phyloP scores from a whole-genome alignment of 805 yeast genomes.

The Danielia reshetovae region DNA sequence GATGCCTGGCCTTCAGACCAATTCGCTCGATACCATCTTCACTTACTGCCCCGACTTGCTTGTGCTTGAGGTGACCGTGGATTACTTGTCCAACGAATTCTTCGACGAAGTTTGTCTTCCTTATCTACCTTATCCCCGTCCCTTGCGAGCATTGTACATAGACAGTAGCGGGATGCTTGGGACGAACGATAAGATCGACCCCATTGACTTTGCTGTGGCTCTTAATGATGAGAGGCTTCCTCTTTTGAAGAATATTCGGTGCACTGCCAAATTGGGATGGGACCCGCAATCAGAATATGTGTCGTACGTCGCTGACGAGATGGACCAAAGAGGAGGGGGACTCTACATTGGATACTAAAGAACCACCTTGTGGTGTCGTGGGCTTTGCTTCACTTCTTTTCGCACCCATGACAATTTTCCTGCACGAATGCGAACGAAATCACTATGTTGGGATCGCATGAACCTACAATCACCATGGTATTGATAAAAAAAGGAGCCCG shows the following conservation, averaged over 20 bases:
- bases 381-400: too few species aligned
- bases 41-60: conserved; percentile 70
- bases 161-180: conserved; percentile 88
- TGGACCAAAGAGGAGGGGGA: conserved; percentile 79
- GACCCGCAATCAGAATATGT: conserved; percentile 45
- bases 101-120: conserved; percentile 33
- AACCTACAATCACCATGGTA: neutral
- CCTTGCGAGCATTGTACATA: conserved; percentile 60
- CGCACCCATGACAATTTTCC: too few species aligned
- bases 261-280: conserved; percentile 87
- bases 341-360: conserved; percentile 49
- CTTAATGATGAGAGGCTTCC: conserved; percentile 77
- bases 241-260: conserved; percentile 52
- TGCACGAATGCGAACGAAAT: too few species aligned
- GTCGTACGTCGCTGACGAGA: conserved; percentile 52
- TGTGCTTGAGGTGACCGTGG: conserved; percentile 68
- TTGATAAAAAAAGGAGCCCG: conserved; percentile 8
- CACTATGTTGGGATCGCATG: too few species aligned
- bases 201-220: conserved; percentile 85
- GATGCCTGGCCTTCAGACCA: conserved; percentile 70
- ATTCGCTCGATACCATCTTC: conserved; percentile 71
- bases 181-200: conserved; percentile 75
- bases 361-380: too few species aligned
- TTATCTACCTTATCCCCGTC: conserved; percentile 29
- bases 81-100: conserved; percentile 55